Conservation (phyloP, 306 rosid genomes). For the Luffa acutangula region DNA sequence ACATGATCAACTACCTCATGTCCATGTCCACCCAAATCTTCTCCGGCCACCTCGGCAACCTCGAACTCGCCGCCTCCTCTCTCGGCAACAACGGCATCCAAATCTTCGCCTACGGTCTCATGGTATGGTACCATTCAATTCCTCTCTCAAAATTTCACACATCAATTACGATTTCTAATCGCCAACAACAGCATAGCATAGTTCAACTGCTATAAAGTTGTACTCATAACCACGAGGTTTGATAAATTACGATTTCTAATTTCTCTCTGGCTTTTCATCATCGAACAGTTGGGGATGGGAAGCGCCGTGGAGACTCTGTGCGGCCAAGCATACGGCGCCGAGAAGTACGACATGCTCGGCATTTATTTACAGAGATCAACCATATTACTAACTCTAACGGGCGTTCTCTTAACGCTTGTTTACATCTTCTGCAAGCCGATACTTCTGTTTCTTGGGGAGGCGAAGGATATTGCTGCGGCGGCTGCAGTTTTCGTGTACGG, state of each 20-base stretch:
- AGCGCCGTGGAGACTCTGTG: conserved; percentile 79
- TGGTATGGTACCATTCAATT: conserved; percentile 22
- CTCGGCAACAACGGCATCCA: conserved; percentile 75
- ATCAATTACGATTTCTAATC: too few relatives aligned
- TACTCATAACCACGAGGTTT: too few relatives aligned
- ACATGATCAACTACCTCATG: conserved; percentile 52
- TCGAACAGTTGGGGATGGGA: conserved; percentile 65
- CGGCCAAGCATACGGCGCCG: conserved; percentile 70
- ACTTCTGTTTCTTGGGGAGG: conserved; percentile 34
- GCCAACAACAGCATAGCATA: too few relatives aligned
- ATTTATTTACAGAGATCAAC: conserved; percentile 53
- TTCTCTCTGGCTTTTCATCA: not conserved
- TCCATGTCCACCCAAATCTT: conserved; percentile 48
- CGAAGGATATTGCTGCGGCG: conserved; percentile 22
- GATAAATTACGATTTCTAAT: too few relatives aligned
- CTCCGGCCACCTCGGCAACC: conserved; percentile 75
- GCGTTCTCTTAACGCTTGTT: conserved; percentile 26
- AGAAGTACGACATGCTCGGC: conserved; percentile 50
- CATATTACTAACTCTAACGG: conserved; percentile 36
- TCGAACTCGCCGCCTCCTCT: conserved; percentile 62
- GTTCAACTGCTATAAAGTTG: too few relatives aligned
- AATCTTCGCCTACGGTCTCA: conserved; percentile 63
- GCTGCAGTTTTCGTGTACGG: conserved; percentile 57
- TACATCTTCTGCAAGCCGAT: conserved; percentile 37
- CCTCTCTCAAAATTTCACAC: too few relatives aligned